A percentile compares a stretch with the other conserved stretches of the same genome.
These are phyloP conservation scores for Canariomyces notabilis DNA, from an alignment of 2,329 filamentous ascomycete species.

Conservation along the genomic window DNA sequence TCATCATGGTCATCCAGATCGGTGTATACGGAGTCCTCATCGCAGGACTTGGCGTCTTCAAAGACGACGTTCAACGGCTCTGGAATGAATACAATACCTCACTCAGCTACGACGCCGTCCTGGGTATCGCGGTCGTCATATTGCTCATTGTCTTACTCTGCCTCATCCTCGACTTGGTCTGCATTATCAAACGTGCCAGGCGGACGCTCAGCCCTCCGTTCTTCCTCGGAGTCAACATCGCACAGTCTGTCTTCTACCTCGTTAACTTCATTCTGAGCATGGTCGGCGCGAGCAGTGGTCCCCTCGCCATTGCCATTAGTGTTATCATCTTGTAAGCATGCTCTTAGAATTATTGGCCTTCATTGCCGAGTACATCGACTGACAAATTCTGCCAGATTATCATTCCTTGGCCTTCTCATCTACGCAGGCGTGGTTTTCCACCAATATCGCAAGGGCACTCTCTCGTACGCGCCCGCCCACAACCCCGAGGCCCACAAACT, in stretches of 20 bases:
- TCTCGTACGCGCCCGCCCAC: conserved; percentile 18
- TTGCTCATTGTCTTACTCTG: conserved; percentile 27
- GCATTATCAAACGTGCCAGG: conserved; percentile 31
- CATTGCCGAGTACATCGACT: not conserved
- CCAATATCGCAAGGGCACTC: conserved; percentile 23
- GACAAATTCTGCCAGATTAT: conserved; percentile 21
- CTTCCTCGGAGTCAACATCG: conserved; percentile 30
- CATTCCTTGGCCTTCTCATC: conserved; percentile 32
- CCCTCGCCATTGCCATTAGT: conserved; percentile 17
- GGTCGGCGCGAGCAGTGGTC: conserved; percentile 18
- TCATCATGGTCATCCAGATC: conserved; percentile 28
- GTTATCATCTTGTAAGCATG: conserved; percentile 30
- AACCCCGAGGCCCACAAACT: conserved; percentile 18
- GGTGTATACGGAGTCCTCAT: conserved; percentile 23
- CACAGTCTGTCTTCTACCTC: conserved; percentile 28
- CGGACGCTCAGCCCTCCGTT: conserved; percentile 30
- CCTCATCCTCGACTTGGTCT: conserved; percentile 29
- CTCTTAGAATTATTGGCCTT: not conserved
- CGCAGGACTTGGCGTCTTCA: conserved; percentile 18
- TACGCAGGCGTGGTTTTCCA: conserved; percentile 31
- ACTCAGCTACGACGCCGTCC: conserved; percentile 9
- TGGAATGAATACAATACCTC: conserved; percentile 18
- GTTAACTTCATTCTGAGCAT: conserved; percentile 27
- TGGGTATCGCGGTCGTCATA: conserved; percentile 26
- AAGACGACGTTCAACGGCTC: conserved; percentile 17